These are phyloP conservation scores for Paramecium tetraurelia DNA, from an alignment of 73 alveolate species.

Conservation along the genomic window DNA sequence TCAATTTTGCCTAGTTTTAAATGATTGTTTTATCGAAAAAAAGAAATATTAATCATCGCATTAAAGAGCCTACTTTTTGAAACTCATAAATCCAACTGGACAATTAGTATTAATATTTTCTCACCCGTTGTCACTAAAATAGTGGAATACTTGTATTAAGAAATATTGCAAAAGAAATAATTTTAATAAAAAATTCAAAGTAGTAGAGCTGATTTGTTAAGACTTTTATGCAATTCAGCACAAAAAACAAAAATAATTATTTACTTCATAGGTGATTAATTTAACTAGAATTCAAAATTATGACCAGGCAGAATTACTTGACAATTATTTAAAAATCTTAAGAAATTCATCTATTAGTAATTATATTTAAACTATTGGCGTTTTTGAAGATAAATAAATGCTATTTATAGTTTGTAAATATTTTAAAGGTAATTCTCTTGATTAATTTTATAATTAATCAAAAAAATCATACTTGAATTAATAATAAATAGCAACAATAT, in stretches of 20 bases:
- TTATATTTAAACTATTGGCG: background rate
- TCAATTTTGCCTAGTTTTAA: background rate
- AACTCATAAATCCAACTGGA: background rate
- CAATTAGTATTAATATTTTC: background rate
- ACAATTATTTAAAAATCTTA: conserved; percentile 13
- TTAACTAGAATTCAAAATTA: background rate
- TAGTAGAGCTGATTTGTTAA: background rate
- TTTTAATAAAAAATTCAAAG: background rate
- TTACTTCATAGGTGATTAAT: background rate
- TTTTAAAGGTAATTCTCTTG: background rate
- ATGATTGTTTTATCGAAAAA: conserved; percentile 1
- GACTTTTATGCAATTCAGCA: background rate
- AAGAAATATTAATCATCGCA: background rate
- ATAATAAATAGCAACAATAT: background rate
- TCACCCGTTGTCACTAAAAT: background rate
- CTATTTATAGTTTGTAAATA: background rate
- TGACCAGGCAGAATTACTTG: background rate
- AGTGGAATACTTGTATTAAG: background rate
- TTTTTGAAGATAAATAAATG: conserved; percentile 21
- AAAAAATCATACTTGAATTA: background rate
- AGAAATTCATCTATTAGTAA: background rate
- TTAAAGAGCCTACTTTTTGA: background rate
- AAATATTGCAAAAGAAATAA: background rate
- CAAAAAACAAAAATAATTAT: background rate
- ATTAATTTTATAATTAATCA: background rate